A percentile compares a stretch with the other conserved stretches of the same genome.
Evolutionary conservation across 371 early-diverging fungal species (phyloP).

Genomic region (Mucor sp.): DNA sequence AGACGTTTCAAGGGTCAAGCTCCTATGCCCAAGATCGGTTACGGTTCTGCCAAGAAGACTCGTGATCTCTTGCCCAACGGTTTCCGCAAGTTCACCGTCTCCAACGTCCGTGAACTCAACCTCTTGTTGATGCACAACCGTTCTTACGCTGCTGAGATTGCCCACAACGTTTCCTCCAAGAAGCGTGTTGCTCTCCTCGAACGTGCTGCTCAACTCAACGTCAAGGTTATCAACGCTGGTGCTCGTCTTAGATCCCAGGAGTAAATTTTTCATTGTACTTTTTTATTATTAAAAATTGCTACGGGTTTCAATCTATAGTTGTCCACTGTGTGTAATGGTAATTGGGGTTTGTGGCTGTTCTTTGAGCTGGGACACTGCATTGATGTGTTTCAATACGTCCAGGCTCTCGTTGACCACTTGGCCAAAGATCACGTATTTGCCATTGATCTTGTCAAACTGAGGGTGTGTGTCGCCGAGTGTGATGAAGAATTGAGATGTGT

Average conservation of each 20-base stretch:
- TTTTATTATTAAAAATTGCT: not conserved
- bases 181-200: slow-evolving; percentile 97
- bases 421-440: slow-evolving; percentile 84
- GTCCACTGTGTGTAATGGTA: slow-evolving; percentile 44
- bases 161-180: slow-evolving; percentile 96
- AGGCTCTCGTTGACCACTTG: slow-evolving; percentile 59
- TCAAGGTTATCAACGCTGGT: slow-evolving; percentile 97
- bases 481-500: slow-evolving; percentile 86
- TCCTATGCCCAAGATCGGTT: slow-evolving; percentile 99
- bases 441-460: slow-evolving; percentile 63
- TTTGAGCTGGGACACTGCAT: slow-evolving; percentile 36
- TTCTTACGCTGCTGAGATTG: slow-evolving; percentile 99
- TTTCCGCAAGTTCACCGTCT: slow-evolving; percentile 97
- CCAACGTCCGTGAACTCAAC: slow-evolving; percentile 96
- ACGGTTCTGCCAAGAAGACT: slow-evolving; percentile 96
- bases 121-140: slow-evolving; percentile 99
- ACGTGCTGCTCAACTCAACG: slow-evolving; percentile 96
- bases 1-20: slow-evolving; percentile 96
- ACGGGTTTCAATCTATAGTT: not conserved
- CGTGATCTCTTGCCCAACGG: slow-evolving; percentile 98
- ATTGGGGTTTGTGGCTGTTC: slow-evolving; percentile 45
- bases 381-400: slow-evolving; percentile 47
- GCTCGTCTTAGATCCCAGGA: slow-evolving; percentile 95
- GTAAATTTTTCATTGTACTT: slow-evolving; percentile 55
- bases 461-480: slow-evolving; percentile 51